Percentiles rank a stretch among this genome's conserved stretches.
phyloP scores from a whole-genome alignment of 1,284 basidiomycete species.

The Heterobasidion irregulare region DNA sequence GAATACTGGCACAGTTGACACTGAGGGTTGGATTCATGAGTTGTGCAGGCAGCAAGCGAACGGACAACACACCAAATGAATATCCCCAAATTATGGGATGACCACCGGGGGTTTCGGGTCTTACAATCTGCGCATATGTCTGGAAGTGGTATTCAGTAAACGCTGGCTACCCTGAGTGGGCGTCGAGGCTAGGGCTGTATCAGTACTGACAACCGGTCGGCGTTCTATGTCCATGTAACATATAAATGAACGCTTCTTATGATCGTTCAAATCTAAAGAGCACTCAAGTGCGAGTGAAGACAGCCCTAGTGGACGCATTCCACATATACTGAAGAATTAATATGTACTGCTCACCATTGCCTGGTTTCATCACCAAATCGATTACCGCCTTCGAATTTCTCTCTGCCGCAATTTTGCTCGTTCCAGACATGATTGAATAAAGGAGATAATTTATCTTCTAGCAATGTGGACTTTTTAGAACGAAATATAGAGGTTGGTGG shows the following conservation, averaged over 20 bases:
- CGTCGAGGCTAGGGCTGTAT: too few relatives aligned
- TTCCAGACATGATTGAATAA: slow-evolving; percentile 7
- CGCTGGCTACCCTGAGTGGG: neutral
- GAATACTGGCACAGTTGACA: slow-evolving; percentile 77
- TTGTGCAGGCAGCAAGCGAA: slow-evolving; percentile 1
- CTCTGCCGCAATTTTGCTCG: slow-evolving; percentile 54
- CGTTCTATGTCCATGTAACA: too few relatives aligned
- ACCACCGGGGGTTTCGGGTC: slow-evolving; percentile 71
- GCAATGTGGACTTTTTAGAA: too few relatives aligned
- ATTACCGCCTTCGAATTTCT: slow-evolving; percentile 60
- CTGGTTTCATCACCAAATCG: slow-evolving; percentile 60
- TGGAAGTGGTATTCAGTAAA: slow-evolving; percentile 19
- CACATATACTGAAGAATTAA: too few relatives aligned
- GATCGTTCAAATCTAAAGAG: too few relatives aligned
- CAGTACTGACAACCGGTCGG: too few relatives aligned
- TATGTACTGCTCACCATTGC: slow-evolving; percentile 51
- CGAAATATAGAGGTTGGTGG: too few relatives aligned
- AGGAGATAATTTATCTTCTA: too few relatives aligned
- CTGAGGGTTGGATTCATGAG: slow-evolving; percentile 25
- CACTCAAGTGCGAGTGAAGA: too few relatives aligned
- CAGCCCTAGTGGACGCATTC: too few relatives aligned
- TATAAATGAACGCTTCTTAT: too few relatives aligned
- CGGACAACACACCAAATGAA: slow-evolving; percentile 58
- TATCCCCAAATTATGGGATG: slow-evolving; percentile 73
- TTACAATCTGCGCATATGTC: slow-evolving; percentile 84